Evolutionary conservation across 495 filamentous ascomycete genomes (phyloP).

Genomic region (Talaromyces stipitatus): DNA sequence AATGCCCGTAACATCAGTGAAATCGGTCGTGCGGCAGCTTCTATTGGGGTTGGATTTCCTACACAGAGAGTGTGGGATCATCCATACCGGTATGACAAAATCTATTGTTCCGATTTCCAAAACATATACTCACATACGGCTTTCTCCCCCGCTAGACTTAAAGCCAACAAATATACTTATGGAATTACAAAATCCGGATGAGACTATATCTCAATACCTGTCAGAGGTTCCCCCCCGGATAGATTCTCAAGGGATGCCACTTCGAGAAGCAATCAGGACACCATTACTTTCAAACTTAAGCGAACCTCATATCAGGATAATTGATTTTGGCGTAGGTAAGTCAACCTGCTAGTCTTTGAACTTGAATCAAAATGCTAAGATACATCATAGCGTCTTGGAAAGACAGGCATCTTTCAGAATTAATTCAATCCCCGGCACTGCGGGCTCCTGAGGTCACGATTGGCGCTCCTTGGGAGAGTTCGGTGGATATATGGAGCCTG

Average conservation of each 20-base stretch:
- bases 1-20: conserved; percentile 63
- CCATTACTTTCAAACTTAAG: conserved; percentile 14
- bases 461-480: conserved; percentile 27
- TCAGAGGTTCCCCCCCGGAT: conserved; percentile 12
- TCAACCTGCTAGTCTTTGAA: conserved; percentile 6
- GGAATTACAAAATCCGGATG: conserved; percentile 12
- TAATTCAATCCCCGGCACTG: conserved; percentile 34
- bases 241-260: conserved; percentile 8
- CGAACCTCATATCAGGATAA: conserved; percentile 17
- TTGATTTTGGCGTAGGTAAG: conserved; percentile 23
- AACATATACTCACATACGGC: background rate
- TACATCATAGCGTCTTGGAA: conserved; percentile 18
- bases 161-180: conserved; percentile 25
- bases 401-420: conserved; percentile 23
- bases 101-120: background rate
- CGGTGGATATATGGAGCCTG: conserved; percentile 41
- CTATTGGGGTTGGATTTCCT: conserved; percentile 79
- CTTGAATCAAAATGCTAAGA: conserved; percentile 9
- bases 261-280: conserved; percentile 19
- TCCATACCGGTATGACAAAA: conserved; percentile 69
- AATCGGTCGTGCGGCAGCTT: conserved; percentile 80
- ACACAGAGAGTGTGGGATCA: conserved; percentile 80
- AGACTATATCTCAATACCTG: conserved; percentile 14
- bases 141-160: conserved; percentile 12
- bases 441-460: conserved; percentile 41